These are phyloP conservation scores for Vitellaria paradoxa DNA, from an alignment of 179 eudicot species.

Conservation along the genomic window DNA sequence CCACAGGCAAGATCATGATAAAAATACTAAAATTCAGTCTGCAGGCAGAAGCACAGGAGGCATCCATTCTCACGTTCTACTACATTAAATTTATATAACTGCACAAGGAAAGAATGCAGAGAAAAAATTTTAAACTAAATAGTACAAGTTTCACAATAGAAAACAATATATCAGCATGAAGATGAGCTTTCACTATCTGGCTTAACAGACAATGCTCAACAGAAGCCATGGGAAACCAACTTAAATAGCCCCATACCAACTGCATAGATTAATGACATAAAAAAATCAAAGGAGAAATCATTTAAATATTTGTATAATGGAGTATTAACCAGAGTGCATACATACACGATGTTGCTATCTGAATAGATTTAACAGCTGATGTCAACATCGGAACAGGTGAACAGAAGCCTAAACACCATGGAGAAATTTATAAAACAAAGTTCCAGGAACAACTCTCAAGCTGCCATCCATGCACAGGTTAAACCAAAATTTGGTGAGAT, in stretches of 20 bases:
- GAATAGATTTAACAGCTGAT: slow-evolving; percentile 20
- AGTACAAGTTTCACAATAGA: not conserved
- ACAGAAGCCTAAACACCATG: slow-evolving; percentile 36
- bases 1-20: not conserved
- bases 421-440: slow-evolving; percentile 24
- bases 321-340: slow-evolving; percentile 6
- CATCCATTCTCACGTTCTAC: not conserved
- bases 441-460: slow-evolving; percentile 29
- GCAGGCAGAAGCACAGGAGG: not conserved
- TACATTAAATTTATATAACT: not conserved
- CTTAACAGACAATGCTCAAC: not conserved
- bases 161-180: not conserved
- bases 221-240: slow-evolving; percentile 6
- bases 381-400: slow-evolving; percentile 28
- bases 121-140: not conserved
- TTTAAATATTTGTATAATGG: not conserved
- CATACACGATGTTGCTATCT: slow-evolving; percentile 13
- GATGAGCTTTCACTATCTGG: not conserved
- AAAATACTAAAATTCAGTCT: not conserved
- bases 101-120: not conserved
- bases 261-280: not conserved
- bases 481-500: slow-evolving; percentile 21
- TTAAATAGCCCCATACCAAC: not conserved
- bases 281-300: not conserved
- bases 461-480: slow-evolving; percentile 36